These are phyloP conservation scores for Gamarada debralockiae DNA, from an alignment of 495 filamentous ascomycete species.

Conservation along the genomic window DNA sequence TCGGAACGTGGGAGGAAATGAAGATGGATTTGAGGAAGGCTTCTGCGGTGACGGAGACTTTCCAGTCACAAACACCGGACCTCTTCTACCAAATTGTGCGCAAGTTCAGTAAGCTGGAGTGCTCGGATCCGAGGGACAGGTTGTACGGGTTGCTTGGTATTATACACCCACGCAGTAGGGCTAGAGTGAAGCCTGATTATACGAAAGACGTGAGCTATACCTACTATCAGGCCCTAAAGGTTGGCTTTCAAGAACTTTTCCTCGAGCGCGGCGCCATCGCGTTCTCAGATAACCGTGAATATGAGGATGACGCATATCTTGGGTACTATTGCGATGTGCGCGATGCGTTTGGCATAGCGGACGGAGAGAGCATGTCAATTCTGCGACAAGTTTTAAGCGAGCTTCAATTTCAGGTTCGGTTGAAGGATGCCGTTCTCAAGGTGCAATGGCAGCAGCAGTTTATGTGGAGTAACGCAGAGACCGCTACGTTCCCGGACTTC, in stretches of 20 bases:
- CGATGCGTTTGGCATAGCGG: neutral
- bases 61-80: neutral
- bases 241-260: neutral
- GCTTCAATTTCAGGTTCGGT: neutral
- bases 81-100: neutral
- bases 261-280: neutral
- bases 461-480: neutral
- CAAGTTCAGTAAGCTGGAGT: neutral
- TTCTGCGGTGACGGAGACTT: neutral
- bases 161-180: neutral
- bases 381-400: neutral
- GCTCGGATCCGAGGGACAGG: neutral
- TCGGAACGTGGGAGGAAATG: neutral
- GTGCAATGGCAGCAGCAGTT: neutral
- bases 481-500: neutral
- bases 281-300: neutral
- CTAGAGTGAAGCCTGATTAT: neutral
- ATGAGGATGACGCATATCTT: neutral
- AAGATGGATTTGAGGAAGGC: neutral
- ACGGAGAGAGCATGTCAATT: neutral
- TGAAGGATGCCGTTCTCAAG: neutral
- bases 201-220: neutral
- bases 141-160: neutral
- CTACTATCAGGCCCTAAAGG: neutral
- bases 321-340: neutral